These are phyloP conservation scores for Corylus heterophylla DNA, from an alignment of 306 rosid species.

Conservation along the genomic window DNA sequence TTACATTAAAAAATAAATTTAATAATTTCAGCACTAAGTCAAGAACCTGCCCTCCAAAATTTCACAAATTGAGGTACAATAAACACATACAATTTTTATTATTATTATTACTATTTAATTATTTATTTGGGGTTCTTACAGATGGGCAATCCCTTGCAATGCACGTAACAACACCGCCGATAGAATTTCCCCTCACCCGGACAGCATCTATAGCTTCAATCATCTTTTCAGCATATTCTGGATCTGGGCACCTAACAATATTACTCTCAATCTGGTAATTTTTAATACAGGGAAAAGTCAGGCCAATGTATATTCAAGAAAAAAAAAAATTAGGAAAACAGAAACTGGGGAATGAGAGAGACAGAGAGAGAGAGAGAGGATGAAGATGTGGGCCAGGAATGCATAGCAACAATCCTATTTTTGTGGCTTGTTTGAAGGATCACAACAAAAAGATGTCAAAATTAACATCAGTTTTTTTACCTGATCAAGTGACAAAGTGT, in stretches of 20 bases:
- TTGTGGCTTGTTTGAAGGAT: neutral
- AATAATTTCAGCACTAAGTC: neutral
- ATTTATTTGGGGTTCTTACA: conserved; percentile 37
- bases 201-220: conserved; percentile 82
- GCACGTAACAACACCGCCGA: conserved; percentile 95
- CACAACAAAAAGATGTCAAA: neutral
- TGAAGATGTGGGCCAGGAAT: neutral
- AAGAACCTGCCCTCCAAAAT: neutral
- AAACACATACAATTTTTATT: neutral
- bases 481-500: conserved; percentile 66
- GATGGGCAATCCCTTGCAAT: conserved; percentile 86
- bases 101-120: too few relatives aligned
- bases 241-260: conserved; percentile 92
- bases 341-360: neutral
- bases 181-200: conserved; percentile 86
- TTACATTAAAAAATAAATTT: neutral
- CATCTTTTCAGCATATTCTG: conserved; percentile 96
- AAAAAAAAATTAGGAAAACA: neutral
- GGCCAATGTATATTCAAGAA: neutral
- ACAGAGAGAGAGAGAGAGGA: neutral
- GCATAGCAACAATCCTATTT: conserved; percentile 21
- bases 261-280: conserved; percentile 80
- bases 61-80: neutral
- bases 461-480: conserved; percentile 23
- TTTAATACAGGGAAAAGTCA: conserved; percentile 4